Conservation (phyloP, 2,329 filamentous ascomycete genomes). For the Colletotrichum brevisporum region DNA sequence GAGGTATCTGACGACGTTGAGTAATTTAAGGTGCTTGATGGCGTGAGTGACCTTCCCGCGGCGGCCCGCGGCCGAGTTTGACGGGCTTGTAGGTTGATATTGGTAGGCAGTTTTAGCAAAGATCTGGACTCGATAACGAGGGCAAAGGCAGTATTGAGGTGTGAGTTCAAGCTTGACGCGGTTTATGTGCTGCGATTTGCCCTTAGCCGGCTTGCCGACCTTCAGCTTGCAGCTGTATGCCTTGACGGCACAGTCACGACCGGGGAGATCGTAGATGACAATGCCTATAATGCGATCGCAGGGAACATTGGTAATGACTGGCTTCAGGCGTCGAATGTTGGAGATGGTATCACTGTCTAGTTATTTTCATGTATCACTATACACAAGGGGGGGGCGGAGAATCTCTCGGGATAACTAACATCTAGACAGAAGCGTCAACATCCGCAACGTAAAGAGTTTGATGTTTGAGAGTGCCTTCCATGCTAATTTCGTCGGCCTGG, state of each 20-base stretch:
- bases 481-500: slow-evolving; percentile 49
- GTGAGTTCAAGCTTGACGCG: slow-evolving; percentile 62
- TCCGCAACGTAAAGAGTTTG: slow-evolving; percentile 53
- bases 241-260: slow-evolving; percentile 74
- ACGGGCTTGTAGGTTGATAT: slow-evolving; percentile 68
- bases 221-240: slow-evolving; percentile 74
- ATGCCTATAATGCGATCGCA: slow-evolving; percentile 59
- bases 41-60: slow-evolving; percentile 70
- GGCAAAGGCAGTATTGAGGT: slow-evolving; percentile 64
- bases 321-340: slow-evolving; percentile 55
- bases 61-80: slow-evolving; percentile 67
- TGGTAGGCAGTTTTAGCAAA: slow-evolving; percentile 74
- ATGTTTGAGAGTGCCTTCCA: slow-evolving; percentile 49
- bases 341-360: slow-evolving; percentile 52
- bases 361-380: not conserved
- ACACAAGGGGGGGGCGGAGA: no score
- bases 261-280: slow-evolving; percentile 75
- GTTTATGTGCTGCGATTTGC: slow-evolving; percentile 59
- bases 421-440: slow-evolving; percentile 57
- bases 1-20: slow-evolving; percentile 75
- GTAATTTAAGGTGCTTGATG: slow-evolving; percentile 67
- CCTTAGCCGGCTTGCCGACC: slow-evolving; percentile 63
- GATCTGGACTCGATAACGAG: slow-evolving; percentile 71
- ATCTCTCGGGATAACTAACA: slow-evolving; percentile 45
- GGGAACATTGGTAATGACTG: slow-evolving; percentile 52